These are phyloP conservation scores for Cubamyces lactineus DNA, from an alignment of 768 basidiomycete genomes.

Conservation along the genomic window DNA sequence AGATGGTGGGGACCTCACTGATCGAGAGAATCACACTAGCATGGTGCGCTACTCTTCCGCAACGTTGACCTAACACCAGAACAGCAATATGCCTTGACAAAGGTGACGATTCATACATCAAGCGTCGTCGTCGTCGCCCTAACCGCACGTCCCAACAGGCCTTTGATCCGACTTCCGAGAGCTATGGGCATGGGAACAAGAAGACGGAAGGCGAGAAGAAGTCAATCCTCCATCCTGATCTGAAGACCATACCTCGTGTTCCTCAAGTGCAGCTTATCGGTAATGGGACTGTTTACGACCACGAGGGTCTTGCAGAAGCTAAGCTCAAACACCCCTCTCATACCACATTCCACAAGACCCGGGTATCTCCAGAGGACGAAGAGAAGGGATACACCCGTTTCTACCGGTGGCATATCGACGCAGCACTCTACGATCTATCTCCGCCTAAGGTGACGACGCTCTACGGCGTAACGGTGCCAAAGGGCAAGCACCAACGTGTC, in stretches of 20 bases:
- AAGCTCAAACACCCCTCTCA: conserved; percentile 87
- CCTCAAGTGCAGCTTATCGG: conserved; percentile 94
- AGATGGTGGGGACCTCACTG: background rate
- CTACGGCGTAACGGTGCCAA: conserved; percentile 75
- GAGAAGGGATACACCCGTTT: conserved; percentile 80
- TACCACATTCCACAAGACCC: conserved; percentile 84
- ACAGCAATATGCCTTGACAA: conserved; percentile 83
- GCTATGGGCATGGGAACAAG: conserved; percentile 89
- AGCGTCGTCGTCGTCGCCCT: background rate
- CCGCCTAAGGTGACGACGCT: conserved; percentile 87
- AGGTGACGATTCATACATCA: conserved; percentile 48
- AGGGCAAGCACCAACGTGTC: conserved; percentile 62
- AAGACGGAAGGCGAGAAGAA: conserved; percentile 74
- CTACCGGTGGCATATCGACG: conserved; percentile 94
- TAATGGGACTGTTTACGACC: conserved; percentile 78
- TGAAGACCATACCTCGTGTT: conserved; percentile 87
- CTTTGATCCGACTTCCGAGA: conserved; percentile 67
- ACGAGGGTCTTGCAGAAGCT: conserved; percentile 79
- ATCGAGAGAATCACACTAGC: conserved; percentile 41
- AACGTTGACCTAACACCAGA: conserved; percentile 71
- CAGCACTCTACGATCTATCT: conserved; percentile 75
- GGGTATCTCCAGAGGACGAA: conserved; percentile 73
- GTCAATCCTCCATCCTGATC: conserved; percentile 86
- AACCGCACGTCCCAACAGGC: conserved; percentile 48
- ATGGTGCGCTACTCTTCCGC: conserved; percentile 76